These are phyloP conservation scores for Fusarium subtropicale DNA, from an alignment of 2,329 filamentous ascomycete genomes.

Conservation along the genomic window DNA sequence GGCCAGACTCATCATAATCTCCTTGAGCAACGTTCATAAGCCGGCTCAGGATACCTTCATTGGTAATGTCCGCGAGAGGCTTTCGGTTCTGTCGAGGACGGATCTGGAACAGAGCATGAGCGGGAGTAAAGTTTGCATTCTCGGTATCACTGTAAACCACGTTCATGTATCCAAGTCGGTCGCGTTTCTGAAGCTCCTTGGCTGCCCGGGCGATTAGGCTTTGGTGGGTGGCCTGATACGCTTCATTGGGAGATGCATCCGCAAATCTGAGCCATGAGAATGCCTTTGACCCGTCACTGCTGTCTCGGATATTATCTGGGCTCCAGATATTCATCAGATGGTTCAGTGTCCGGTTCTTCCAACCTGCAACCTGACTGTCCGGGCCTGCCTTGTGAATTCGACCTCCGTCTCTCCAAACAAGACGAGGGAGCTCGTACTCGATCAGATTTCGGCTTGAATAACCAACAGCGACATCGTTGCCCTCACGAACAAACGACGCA, in stretches of 20 bases:
- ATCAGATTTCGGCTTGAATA: slow-evolving; percentile 92
- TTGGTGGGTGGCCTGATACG: slow-evolving; percentile 74
- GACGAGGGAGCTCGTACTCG: slow-evolving; percentile 82
- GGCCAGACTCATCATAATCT: slow-evolving; percentile 75
- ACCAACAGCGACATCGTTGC: slow-evolving; percentile 78
- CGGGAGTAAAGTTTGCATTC: slow-evolving; percentile 72
- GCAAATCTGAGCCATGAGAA: slow-evolving; percentile 95
- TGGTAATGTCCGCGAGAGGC: slow-evolving; percentile 75
- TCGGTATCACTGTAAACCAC: slow-evolving; percentile 77
- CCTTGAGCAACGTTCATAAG: slow-evolving; percentile 82
- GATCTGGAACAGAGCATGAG: slow-evolving; percentile 86
- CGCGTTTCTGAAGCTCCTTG: slow-evolving; percentile 64
- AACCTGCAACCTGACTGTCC: slow-evolving; percentile 81
- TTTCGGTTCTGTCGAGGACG: slow-evolving; percentile 74
- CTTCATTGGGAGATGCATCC: slow-evolving; percentile 79
- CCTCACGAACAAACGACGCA: slow-evolving; percentile 92
- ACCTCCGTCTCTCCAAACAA: slow-evolving; percentile 85
- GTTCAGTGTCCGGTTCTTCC: slow-evolving; percentile 79
- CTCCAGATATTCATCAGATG: slow-evolving; percentile 93
- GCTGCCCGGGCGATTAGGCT: slow-evolving; percentile 80
- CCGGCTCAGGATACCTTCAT: slow-evolving; percentile 76
- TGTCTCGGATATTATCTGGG: slow-evolving; percentile 79
- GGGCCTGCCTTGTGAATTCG: slow-evolving; percentile 78
- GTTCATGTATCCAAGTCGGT: slow-evolving; percentile 74
- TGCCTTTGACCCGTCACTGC: slow-evolving; percentile 68